Evolutionary conservation across 2,329 filamentous ascomycete genomes (phyloP).

Genomic region (Annulohypoxylon truncatum): DNA sequence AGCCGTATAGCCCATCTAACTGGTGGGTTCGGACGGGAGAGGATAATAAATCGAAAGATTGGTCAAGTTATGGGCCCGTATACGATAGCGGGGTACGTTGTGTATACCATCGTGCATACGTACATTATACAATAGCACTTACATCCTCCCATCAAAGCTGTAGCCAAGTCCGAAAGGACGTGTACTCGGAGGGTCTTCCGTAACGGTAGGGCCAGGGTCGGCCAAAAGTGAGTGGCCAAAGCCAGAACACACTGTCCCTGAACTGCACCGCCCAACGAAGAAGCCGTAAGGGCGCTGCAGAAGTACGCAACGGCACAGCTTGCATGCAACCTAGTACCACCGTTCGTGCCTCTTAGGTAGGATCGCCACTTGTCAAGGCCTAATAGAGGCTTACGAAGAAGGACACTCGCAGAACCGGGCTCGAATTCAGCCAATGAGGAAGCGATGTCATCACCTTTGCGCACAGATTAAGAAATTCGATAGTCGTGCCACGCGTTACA

Average conservation of each 20-base stretch:
- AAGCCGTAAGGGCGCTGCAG: conserved; percentile 5
- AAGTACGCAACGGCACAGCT: conserved; percentile 5
- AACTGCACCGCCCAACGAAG: conserved; percentile 26
- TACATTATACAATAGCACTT: conserved; percentile 26
- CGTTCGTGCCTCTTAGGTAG: conserved; percentile 28
- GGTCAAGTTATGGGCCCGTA: conserved; percentile 25
- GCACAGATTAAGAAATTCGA: conserved; percentile 27
- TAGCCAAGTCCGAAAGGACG: conserved; percentile 33
- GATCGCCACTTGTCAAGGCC: conserved; percentile 34
- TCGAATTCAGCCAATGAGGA: conserved; percentile 17
- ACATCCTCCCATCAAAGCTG: conserved; percentile 18
- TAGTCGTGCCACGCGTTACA: conserved; percentile 30
- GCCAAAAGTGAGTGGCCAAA: conserved; percentile 25
- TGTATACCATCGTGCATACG: conserved; percentile 38
- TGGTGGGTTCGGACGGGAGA: conserved; percentile 15
- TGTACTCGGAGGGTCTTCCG: conserved; percentile 24
- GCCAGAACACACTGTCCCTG: not conserved
- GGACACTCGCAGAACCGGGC: conserved; percentile 20
- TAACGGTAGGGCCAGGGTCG: conserved; percentile 26
- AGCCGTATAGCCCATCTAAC: conserved; percentile 24
- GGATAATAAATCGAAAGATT: conserved; percentile 15
- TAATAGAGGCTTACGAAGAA: conserved; percentile 27
- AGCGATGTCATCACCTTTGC: conserved; percentile 19
- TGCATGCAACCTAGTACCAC: conserved; percentile 12
- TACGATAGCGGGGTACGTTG: conserved; percentile 37